Evolutionary conservation across 1,284 basidiomycete species (phyloP), one percentile per base, ranked within the genome.

Genomic region (Boletus sp.): DNA sequence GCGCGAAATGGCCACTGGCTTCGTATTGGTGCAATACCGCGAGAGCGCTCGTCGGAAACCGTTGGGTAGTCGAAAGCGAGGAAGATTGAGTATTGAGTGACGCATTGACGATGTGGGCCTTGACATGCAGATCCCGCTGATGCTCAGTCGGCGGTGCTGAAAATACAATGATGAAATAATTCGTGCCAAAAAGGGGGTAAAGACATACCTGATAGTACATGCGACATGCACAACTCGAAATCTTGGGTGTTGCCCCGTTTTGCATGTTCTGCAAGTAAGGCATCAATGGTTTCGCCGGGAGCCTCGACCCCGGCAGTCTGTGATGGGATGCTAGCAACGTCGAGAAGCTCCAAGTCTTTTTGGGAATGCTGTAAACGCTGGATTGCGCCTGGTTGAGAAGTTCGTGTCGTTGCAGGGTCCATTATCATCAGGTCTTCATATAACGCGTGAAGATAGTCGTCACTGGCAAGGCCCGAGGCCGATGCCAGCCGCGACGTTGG

Each of bases 41-140:
- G 7, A 89, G 72, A 0, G 85, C 84, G 3, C 70, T 60, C 1
- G 70, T 69, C 4, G 85, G 84, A 37, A 85, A 70, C 3, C 60
- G 64, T 2, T 62, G 56, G 0, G 72, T 22, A 16, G 41, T 14
- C 5, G 50, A 34, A n/a, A 20, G 32, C 4, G 46, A 30, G 14
- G 71, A 64, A 5, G 75, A 66, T 27, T 12, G 32, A 5, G 41
- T 2, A 13, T 57, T 25, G 23, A 48, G 46, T 4, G 54, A 54
- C 9, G 46, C 43, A 19, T 52, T 43, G 36, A 51, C 67, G 67
- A 87, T 59, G 57, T 87, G 75, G 0, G 78, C 71, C 62, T 81
- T 81, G 51, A 89, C 66, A 52, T 88, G 85, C 7, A 86, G 71
- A 58, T 90, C 80, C 3, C 81, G 78, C 52, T 87, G 84, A 3